Conservation (phyloP, 352 stramenopile species). For the Globisporangium irregulare region DNA sequence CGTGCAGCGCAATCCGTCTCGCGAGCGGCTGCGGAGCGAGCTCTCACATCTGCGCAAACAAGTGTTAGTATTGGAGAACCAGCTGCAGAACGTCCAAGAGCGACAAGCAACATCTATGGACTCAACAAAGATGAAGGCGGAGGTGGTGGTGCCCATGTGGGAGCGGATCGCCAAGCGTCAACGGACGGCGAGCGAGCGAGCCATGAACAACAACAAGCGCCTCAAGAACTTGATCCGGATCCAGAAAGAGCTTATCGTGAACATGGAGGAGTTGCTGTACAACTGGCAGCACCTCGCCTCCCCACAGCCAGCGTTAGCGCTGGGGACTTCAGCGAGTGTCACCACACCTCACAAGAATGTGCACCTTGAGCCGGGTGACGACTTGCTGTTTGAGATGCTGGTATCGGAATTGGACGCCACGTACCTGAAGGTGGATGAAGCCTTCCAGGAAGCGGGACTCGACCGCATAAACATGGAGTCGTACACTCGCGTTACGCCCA, state of each 20-base stretch:
- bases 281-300: conserved; percentile 5
- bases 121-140: not conserved
- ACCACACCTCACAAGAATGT: not conserved
- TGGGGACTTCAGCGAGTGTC: not conserved
- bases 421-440: conserved; percentile 7
- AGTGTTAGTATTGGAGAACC: conserved; percentile 18
- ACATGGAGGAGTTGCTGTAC: conserved; percentile 13
- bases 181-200: not conserved
- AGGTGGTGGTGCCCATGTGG: conserved; percentile 1
- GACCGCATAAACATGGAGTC: not conserved
- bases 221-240: conserved; percentile 11
- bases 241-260: conserved; percentile 8
- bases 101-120: not conserved
- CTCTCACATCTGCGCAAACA: conserved; percentile 22
- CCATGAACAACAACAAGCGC: conserved; percentile 8
- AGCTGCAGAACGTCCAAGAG: conserved; percentile 13
- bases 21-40: conserved; percentile 25
- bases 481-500: not conserved
- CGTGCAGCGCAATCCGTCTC: conserved; percentile 16
- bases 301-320: not conserved
- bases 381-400: conserved; percentile 15
- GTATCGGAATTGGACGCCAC: conserved; percentile 14
- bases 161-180: conserved; percentile 17
- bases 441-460: conserved; percentile 1
- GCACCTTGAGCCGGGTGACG: conserved; percentile 11